These are phyloP conservation scores for Pythium sp. DNA, from an alignment of 352 stramenopile species.

Conservation along the genomic window DNA sequence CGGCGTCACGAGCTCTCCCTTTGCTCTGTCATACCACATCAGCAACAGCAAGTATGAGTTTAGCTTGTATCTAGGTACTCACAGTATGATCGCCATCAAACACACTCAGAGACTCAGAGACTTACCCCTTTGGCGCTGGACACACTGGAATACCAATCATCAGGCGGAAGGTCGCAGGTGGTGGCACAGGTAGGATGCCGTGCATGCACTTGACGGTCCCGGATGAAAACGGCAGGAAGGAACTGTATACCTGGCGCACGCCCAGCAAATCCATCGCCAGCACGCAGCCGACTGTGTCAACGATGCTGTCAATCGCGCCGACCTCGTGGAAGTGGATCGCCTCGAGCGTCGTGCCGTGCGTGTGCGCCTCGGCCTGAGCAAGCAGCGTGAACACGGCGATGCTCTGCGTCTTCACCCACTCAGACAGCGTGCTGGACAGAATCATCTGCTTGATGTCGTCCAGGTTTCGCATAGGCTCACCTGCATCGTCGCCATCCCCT, in stretches of 20 bases:
- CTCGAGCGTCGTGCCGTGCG: slow-evolving; percentile 91
- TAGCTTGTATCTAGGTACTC: not conserved
- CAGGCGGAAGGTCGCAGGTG: slow-evolving; percentile 92
- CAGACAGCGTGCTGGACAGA: slow-evolving; percentile 70
- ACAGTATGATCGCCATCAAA: not conserved
- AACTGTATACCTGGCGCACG: slow-evolving; percentile 85
- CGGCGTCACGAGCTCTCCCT: slow-evolving; percentile 94
- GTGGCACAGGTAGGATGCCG: slow-evolving; percentile 94
- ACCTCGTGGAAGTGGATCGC: slow-evolving; percentile 98
- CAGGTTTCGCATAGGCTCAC: slow-evolving; percentile 90
- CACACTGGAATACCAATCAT: slow-evolving; percentile 94
- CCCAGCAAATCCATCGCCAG: slow-evolving; percentile 91
- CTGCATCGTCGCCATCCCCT: slow-evolving; percentile 24
- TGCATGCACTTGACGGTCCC: slow-evolving; percentile 94
- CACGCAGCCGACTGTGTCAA: slow-evolving; percentile 95
- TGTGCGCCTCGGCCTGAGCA: slow-evolving; percentile 91
- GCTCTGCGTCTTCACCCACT: slow-evolving; percentile 87
- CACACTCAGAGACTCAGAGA: not conserved
- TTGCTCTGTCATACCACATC: slow-evolving; percentile 32
- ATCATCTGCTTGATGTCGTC: slow-evolving; percentile 89
- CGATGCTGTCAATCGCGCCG: slow-evolving; percentile 95
- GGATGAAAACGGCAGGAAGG: slow-evolving; percentile 87
- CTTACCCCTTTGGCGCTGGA: slow-evolving; percentile 82
- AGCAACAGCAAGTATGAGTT: not conserved
- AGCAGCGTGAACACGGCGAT: slow-evolving; percentile 90